phyloP scores from a whole-genome alignment of 495 filamentous ascomycete species.

The Aspergillus avenaceus region DNA sequence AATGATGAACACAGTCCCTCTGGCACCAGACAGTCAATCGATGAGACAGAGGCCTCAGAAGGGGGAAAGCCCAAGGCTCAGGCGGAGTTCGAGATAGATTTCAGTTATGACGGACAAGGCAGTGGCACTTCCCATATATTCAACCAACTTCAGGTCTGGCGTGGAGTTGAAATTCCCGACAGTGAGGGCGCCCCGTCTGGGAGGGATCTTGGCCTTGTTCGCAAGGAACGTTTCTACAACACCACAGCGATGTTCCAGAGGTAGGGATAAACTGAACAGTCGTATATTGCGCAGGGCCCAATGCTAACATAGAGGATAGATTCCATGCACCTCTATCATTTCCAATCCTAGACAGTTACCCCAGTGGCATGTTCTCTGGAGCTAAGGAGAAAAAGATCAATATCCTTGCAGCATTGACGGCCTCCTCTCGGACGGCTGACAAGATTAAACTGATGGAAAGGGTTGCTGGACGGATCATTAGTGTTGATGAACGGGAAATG shows the following conservation, averaged over 20 bases:
- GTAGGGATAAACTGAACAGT: slow-evolving; percentile 36
- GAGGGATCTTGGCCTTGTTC: slow-evolving; percentile 26
- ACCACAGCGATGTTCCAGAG: slow-evolving; percentile 54
- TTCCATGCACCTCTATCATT: slow-evolving; percentile 59
- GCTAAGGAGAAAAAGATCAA: slow-evolving; percentile 42
- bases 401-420: slow-evolving; percentile 64
- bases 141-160: slow-evolving; percentile 50
- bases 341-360: slow-evolving; percentile 78
- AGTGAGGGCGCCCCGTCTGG: slow-evolving; percentile 23
- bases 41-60: not conserved
- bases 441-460: slow-evolving; percentile 63
- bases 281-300: not conserved
- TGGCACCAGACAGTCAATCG: slow-evolving; percentile 11
- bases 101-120: slow-evolving; percentile 44
- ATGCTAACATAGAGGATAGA: slow-evolving; percentile 30
- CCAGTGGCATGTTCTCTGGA: slow-evolving; percentile 57
- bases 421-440: slow-evolving; percentile 64
- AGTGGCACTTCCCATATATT: slow-evolving; percentile 53
- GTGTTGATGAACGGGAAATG: slow-evolving; percentile 75
- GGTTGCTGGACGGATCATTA: slow-evolving; percentile 53
- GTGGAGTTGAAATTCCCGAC: slow-evolving; percentile 37
- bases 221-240: slow-evolving; percentile 33
- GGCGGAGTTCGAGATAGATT: slow-evolving; percentile 53
- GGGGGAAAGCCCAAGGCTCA: slow-evolving; percentile 17
- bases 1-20: slow-evolving; percentile 7